Evolutionary conservation across 2,329 filamentous ascomycete genomes (phyloP), one percentile per base, ranked within the genome.

Genomic region (Trichoderma asperellum): DNA sequence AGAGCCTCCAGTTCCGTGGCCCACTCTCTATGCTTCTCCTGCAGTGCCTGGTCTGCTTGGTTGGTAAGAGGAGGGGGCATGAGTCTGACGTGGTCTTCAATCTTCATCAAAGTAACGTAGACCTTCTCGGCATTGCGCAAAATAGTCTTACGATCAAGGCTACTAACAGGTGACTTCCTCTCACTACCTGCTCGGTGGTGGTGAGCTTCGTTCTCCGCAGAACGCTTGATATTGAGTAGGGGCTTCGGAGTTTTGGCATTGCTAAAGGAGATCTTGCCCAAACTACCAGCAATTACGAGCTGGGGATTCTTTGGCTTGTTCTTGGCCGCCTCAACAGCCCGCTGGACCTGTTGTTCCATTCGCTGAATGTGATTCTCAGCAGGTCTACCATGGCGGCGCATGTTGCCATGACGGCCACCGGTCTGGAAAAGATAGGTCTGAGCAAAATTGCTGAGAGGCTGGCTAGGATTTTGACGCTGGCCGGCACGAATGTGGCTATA

Each of bases 331-430:
- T 99, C 96, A 0, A 99, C 96, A 29, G 96, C 96, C 68, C 96
- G 90, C 79, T 97, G 95, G 14, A 99, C 96, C 80, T 99, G 96
- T 80, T 99, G 96, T 80, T 99, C 95, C 96, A 99, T 99, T 68
- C 96, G 91, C 79, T 98, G 96, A 83, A 98, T 93, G 77, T 99
- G 96, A 78, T 97, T 99, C 79, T 99, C 96, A 21, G 93, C 94
- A 55, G 91, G 93, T 70, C 93, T 88, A 71, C 90, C 89, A 74
- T 96, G 89, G 72, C 94, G 88, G 72, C 94, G 86, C 77, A 88
- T 87, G 53, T 87, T 88, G 67, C 92, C 91, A 73, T 94, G 89
- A 24, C 94, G 90, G 73, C 91, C 92, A 34, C 95, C 95, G 2
- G 95, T 97, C 80, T 98, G 95, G 80, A 96, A 97, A 2, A 99